Conservation (phyloP, 129 eudicot genomes). For the Flaveria linearis region DNA sequence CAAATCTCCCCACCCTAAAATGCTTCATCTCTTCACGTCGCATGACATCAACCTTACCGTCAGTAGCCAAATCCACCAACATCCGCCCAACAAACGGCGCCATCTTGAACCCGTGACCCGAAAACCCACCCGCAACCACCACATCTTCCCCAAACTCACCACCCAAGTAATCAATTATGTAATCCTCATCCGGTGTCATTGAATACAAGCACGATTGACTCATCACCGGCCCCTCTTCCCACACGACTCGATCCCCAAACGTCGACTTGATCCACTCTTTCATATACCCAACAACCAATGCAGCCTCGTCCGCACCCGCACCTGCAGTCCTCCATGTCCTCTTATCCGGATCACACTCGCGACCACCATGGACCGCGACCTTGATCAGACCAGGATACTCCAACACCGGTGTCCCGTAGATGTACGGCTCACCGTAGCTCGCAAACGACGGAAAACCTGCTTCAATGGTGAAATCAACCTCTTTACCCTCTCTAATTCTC, state of each 20-base stretch:
- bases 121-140: slow-evolving; percentile 87
- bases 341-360: slow-evolving; percentile 59
- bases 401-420: slow-evolving; percentile 81
- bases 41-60: slow-evolving; percentile 44
- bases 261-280: slow-evolving; percentile 56
- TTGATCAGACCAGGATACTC: slow-evolving; percentile 80
- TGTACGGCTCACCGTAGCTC: slow-evolving; percentile 67
- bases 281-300: slow-evolving; percentile 27
- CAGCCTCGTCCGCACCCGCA: neutral
- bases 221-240: slow-evolving; percentile 54
- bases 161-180: slow-evolving; percentile 79
- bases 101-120: slow-evolving; percentile 97
- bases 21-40: slow-evolving; percentile 42
- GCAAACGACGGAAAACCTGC: slow-evolving; percentile 78
- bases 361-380: slow-evolving; percentile 58
- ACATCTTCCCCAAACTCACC: slow-evolving; percentile 72
- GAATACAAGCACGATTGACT: slow-evolving; percentile 84
- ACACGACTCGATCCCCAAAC: slow-evolving; percentile 55
- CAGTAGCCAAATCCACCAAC: slow-evolving; percentile 56
- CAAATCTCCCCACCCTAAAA: slow-evolving; percentile 67
- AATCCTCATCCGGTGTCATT: slow-evolving; percentile 89
- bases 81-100: slow-evolving; percentile 71
- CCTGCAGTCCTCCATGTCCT: slow-evolving; percentile 52
- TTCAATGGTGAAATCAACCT: slow-evolving; percentile 49
- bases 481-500: slow-evolving; percentile 61